These are phyloP conservation scores for Rosa lucieae DNA, from an alignment of 306 rosid genomes.

Conservation along the genomic window DNA sequence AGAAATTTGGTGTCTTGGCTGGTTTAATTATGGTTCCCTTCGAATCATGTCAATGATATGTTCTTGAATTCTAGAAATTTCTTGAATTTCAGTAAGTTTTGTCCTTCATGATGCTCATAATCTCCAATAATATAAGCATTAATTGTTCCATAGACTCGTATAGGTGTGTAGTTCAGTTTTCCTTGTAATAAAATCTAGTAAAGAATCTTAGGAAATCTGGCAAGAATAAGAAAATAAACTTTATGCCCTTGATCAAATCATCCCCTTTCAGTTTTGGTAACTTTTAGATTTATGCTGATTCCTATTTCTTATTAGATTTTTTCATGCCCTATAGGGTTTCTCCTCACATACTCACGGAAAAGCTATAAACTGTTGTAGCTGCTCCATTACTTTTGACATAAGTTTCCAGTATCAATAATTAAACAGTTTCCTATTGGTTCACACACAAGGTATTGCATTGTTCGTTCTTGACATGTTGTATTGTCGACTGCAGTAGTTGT, in stretches of 20 bases:
- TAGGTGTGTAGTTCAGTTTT: not conserved
- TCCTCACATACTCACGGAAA: not conserved
- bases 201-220: not conserved
- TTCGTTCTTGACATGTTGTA: not conserved
- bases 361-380: not conserved
- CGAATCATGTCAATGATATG: not conserved
- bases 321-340: conserved; percentile 2
- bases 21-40: not conserved
- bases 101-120: not conserved
- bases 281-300: not conserved
- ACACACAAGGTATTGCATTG: not conserved
- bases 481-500: not conserved
- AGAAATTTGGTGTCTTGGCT: not conserved
- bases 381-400: not conserved
- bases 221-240: not conserved
- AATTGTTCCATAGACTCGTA: not conserved
- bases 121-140: not conserved
- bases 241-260: not conserved
- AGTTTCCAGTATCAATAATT: not conserved
- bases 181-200: not conserved
- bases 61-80: not conserved
- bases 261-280: not conserved
- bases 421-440: not conserved
- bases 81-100: not conserved
- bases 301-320: not conserved